Evolutionary conservation across 495 filamentous ascomycete genomes (phyloP).

Genomic region (Penicillium coffeae): DNA sequence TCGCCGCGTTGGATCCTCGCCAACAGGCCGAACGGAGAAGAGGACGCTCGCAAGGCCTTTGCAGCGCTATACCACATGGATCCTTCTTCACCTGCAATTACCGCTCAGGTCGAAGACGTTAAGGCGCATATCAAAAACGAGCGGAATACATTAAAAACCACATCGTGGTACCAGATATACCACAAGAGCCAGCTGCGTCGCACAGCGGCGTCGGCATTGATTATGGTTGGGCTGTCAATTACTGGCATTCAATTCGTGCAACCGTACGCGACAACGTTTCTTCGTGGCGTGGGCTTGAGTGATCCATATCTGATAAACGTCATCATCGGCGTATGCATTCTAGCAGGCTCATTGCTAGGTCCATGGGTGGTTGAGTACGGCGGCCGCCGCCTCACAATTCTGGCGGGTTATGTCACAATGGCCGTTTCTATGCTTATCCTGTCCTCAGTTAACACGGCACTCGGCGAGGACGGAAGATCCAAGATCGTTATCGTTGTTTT

Average conservation of each 20-base stretch:
- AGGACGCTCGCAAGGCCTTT: constrained; percentile 22
- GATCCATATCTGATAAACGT: constrained; percentile 30
- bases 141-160: constrained; percentile 1
- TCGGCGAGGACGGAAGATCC: constrained; percentile 5
- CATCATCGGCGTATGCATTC: constrained; percentile 26
- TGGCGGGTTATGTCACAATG: constrained; percentile 23
- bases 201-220: constrained; percentile 18
- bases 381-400: constrained; percentile 22
- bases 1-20: constrained; percentile 29
- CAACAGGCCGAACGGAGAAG: constrained; percentile 12
- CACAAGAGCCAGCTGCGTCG: constrained; percentile 16
- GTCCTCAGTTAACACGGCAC: constrained; percentile 18
- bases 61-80: constrained; percentile 17
- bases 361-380: constrained; percentile 26
- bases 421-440: constrained; percentile 27
- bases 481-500: constrained; percentile 22
- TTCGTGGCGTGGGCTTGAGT: constrained; percentile 22
- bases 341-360: constrained; percentile 20
- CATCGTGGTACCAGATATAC: constrained; percentile 23
- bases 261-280: constrained; percentile 25
- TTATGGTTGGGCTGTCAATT: constrained; percentile 25
- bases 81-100: constrained; percentile 17
- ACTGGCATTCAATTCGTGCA: constrained; percentile 30
- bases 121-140: constrained; percentile 22
- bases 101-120: constrained; percentile 20